These are phyloP conservation scores for Oleoguttula mirabilis DNA, from an alignment of 495 filamentous ascomycete genomes.

Conservation along the genomic window DNA sequence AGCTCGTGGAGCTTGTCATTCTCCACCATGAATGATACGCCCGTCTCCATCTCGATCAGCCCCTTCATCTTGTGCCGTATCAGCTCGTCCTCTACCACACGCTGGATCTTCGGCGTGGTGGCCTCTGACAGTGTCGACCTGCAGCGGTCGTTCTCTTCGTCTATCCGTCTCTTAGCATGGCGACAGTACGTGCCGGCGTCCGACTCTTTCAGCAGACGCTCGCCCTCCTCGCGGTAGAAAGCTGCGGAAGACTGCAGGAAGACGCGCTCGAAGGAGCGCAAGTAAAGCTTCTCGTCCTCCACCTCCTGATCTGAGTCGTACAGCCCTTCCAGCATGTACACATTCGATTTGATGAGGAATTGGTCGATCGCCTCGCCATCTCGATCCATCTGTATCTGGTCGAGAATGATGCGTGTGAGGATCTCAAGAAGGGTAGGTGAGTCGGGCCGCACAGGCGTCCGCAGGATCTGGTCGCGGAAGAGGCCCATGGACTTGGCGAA, in stretches of 20 bases:
- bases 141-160: slow-evolving; percentile 73
- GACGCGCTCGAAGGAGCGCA: slow-evolving; percentile 66
- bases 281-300: slow-evolving; percentile 66
- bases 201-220: slow-evolving; percentile 56
- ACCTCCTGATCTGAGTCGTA: slow-evolving; percentile 70
- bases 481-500: slow-evolving; percentile 73
- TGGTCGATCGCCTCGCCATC: slow-evolving; percentile 84
- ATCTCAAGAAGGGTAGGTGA: slow-evolving; percentile 48
- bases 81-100: slow-evolving; percentile 68
- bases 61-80: slow-evolving; percentile 64
- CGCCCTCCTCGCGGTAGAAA: slow-evolving; percentile 71
- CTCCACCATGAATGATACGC: slow-evolving; percentile 81
- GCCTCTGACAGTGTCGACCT: slow-evolving; percentile 58
- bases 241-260: slow-evolving; percentile 56
- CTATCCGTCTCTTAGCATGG: slow-evolving; percentile 58
- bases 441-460: slow-evolving; percentile 34
- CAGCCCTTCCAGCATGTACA: slow-evolving; percentile 82
- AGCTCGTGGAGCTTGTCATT: slow-evolving; percentile 71
- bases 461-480: slow-evolving; percentile 73
- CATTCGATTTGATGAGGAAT: slow-evolving; percentile 64
- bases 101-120: slow-evolving; percentile 60
- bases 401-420: slow-evolving; percentile 69
- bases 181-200: slow-evolving; percentile 76
- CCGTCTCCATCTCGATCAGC: slow-evolving; percentile 75
- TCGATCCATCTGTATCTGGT: slow-evolving; percentile 84